Conservation (phyloP, 1,284 basidiomycete species). For the Mycosarcoma mackinlayi region DNA sequence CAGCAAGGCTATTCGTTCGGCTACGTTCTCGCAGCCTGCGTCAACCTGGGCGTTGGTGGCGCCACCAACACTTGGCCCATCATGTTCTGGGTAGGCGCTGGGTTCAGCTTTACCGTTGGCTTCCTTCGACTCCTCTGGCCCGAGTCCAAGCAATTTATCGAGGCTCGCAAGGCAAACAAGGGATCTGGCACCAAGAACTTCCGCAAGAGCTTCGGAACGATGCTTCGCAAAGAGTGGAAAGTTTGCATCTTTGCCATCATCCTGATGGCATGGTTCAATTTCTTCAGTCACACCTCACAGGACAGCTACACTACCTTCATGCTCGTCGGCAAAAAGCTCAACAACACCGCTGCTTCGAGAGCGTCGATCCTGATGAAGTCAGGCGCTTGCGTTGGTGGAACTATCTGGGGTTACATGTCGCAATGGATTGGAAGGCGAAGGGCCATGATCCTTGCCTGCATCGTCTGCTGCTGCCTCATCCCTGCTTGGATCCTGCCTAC, state of each 20-base stretch:
- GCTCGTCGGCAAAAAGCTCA: slow-evolving; percentile 40
- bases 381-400: slow-evolving; percentile 50
- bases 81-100: slow-evolving; percentile 59
- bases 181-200: slow-evolving; percentile 47
- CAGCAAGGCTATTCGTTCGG: slow-evolving; percentile 56
- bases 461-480: slow-evolving; percentile 44
- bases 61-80: slow-evolving; percentile 39
- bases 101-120: slow-evolving; percentile 38
- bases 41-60: slow-evolving; percentile 53
- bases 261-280: slow-evolving; percentile 49
- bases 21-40: slow-evolving; percentile 54
- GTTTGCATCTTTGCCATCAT: slow-evolving; percentile 35
- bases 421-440: slow-evolving; percentile 55
- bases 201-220: slow-evolving; percentile 16
- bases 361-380: slow-evolving; percentile 54
- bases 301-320: slow-evolving; percentile 56
- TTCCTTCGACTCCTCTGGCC: slow-evolving; percentile 46
- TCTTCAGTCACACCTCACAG: slow-evolving; percentile 34
- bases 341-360: slow-evolving; percentile 40
- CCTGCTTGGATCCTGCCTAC: slow-evolving; percentile 60
- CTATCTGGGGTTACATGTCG: slow-evolving; percentile 51
- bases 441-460: slow-evolving; percentile 42
- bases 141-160: slow-evolving; percentile 56
- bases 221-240: slow-evolving; percentile 44
- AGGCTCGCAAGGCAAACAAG: slow-evolving; percentile 35